Evolutionary conservation across 2,329 filamentous ascomycete species (phyloP), one percentile per base, ranked within the genome.

Genomic region (Bipolaris sorokiniana): DNA sequence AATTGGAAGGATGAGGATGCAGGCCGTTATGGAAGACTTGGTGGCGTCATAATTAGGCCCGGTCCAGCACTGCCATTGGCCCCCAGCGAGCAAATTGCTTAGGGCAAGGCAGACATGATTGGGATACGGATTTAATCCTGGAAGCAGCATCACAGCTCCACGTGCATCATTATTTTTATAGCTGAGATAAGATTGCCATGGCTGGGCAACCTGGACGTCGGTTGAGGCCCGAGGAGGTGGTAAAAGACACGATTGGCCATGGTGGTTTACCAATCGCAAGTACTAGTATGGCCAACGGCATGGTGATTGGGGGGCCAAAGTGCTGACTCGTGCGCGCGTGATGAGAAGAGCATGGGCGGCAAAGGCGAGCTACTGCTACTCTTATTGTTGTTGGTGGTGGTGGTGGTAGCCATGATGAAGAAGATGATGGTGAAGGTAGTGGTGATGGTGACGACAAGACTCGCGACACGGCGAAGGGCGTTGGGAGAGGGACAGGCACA

Each of bases 51-150:
- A 51, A 51, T 22, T 51, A 34, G 41, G 49, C 49, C 37, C 45
- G 22, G 50, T 45, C 22, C 22, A 50, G 44, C 48, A 57, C 53
- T 44, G 57, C 46, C 57, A 52, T 53, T 46, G 54, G 54, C 54
- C 54, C 54, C 54, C 44, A 20, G 45, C 28, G 41, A 36, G 23
- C 49, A 22, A 48, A 33, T 18, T 34, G 38, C 53, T 38, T 57
- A 59, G 48, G 56, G 48, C 57, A 50, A 59, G 57, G 57, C 57
- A 59, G 57, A 59, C 57, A 57, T 52, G 57, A 48, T 49, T 51
- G 49, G 33, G 34, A 57, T 47, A 47, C 53, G 53, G 48, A 28
- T 37, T 18, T 34, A 15, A 48, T 36, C 36, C 50, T 34, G 33
- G 33, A 18, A 45, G n/a, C 34, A 45, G 34, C n/a, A 42, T 37